Conservation (phyloP, 2,329 filamentous ascomycete genomes). For the Trichoderma guizhouense region DNA sequence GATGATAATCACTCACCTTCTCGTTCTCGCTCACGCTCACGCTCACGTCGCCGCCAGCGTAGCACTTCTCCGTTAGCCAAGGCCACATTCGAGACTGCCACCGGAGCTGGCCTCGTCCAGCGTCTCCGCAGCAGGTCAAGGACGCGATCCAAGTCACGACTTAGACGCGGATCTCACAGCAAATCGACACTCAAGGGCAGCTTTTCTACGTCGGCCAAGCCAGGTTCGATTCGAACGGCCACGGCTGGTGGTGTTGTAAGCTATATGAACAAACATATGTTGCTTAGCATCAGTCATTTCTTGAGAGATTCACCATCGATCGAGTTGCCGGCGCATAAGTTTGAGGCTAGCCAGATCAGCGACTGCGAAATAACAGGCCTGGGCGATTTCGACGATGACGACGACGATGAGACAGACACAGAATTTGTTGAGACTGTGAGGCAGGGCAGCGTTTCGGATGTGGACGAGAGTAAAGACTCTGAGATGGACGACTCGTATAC, state of each 20-base stretch:
- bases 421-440: not conserved
- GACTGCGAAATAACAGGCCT: not conserved
- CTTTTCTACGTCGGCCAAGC: not conserved
- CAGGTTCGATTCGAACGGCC: not conserved
- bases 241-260: not conserved
- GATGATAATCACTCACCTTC: slow-evolving; percentile 41
- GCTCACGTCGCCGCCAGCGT: slow-evolving; percentile 41
- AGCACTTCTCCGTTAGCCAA: slow-evolving; percentile 52
- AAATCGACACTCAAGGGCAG: slow-evolving; percentile 38
- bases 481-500: not conserved
- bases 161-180: slow-evolving; percentile 38
- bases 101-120: slow-evolving; percentile 56
- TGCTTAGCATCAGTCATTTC: not conserved
- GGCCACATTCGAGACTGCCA: slow-evolving; percentile 55
- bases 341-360: not conserved
- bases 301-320: not conserved
- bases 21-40: slow-evolving; percentile 36
- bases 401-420: not conserved
- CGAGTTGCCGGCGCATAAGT: not conserved
- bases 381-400: not conserved
- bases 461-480: not conserved
- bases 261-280: not conserved
- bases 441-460: not conserved
- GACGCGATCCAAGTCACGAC: slow-evolving; percentile 18
- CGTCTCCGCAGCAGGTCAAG: slow-evolving; percentile 54